phyloP scores from a whole-genome alignment of 768 basidiomycete genomes.

The Trichaptum fuscoviolaceum region DNA sequence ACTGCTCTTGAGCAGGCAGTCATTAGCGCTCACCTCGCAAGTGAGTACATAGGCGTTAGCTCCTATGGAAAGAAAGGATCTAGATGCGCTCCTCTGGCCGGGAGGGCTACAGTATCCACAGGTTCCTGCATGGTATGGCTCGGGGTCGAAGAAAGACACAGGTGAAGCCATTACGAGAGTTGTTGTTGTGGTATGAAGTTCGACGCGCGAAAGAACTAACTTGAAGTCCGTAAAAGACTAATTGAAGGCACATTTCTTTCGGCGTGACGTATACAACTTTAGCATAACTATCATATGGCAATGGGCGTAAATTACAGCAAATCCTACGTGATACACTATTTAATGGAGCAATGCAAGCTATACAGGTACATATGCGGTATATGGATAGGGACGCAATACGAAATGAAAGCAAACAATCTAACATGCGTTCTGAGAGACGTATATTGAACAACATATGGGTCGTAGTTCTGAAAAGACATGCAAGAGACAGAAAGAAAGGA shows the following conservation, averaged over 20 bases:
- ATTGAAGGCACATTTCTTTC: slow-evolving; percentile 57
- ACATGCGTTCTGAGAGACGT: background rate
- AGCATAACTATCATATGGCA: background rate
- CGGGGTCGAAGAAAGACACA: background rate
- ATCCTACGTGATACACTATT: background rate
- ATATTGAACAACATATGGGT: background rate
- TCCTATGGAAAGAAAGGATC: slow-evolving; percentile 44
- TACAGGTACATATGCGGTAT: slow-evolving; percentile 1
- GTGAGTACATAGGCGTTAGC: slow-evolving; percentile 50
- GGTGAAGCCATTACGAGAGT: background rate
- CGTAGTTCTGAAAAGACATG: background rate
- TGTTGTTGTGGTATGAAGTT: slow-evolving; percentile 8
- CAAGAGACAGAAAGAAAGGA: background rate
- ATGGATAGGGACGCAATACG: background rate
- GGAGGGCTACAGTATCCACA: slow-evolving; percentile 68
- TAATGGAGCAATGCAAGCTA: background rate
- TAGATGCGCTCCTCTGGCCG: slow-evolving; percentile 37
- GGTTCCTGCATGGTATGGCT: slow-evolving; percentile 22
- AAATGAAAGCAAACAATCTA: background rate
- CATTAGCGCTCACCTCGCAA: slow-evolving; percentile 37
- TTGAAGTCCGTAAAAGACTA: too few species aligned
- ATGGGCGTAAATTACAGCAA: background rate
- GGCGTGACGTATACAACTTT: slow-evolving; percentile 46
- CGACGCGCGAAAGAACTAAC: too few species aligned
- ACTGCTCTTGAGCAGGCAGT: background rate